Conservation (phyloP, 768 basidiomycete species). For the Pleurotus platypus region DNA sequence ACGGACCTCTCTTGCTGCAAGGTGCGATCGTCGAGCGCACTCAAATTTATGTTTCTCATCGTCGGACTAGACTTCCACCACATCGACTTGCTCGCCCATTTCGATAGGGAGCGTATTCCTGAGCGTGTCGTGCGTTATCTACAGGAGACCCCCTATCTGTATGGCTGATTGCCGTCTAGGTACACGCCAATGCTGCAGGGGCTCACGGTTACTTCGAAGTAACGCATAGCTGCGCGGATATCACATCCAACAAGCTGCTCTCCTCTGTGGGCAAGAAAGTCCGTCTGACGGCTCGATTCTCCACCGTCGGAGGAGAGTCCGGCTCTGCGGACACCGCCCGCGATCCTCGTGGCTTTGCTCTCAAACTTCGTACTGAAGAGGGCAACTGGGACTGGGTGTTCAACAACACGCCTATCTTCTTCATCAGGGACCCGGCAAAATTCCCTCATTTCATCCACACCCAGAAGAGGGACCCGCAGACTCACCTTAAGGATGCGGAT, state of each 20-base stretch:
- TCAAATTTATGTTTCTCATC: conserved; percentile 9
- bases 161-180: conserved; percentile 40
- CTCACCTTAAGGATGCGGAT: conserved; percentile 85
- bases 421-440: conserved; percentile 82
- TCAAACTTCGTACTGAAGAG: conserved; percentile 86
- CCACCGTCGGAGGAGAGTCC: conserved; percentile 86
- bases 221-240: conserved; percentile 80
- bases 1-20: conserved; percentile 87
- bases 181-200: conserved; percentile 90
- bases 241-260: conserved; percentile 53
- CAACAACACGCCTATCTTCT: conserved; percentile 92
- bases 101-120: conserved; percentile 93
- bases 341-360: conserved; percentile 90
- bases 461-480: conserved; percentile 88
- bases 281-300: conserved; percentile 81
- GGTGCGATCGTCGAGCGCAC: conserved; percentile 38
- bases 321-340: conserved; percentile 92
- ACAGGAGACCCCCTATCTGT: conserved; percentile 10
- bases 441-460: conserved; percentile 96
- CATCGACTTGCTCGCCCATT: conserved; percentile 88
- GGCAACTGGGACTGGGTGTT: conserved; percentile 92
- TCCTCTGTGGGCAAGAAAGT: conserved; percentile 60
- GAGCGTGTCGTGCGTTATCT: conserved; percentile 73
- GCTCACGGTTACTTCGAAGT: conserved; percentile 93
- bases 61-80: conserved; percentile 72